Evolutionary conservation across 1,139 yeast species (phyloP).

Genomic region (Yamadazyma dushanensis): DNA sequence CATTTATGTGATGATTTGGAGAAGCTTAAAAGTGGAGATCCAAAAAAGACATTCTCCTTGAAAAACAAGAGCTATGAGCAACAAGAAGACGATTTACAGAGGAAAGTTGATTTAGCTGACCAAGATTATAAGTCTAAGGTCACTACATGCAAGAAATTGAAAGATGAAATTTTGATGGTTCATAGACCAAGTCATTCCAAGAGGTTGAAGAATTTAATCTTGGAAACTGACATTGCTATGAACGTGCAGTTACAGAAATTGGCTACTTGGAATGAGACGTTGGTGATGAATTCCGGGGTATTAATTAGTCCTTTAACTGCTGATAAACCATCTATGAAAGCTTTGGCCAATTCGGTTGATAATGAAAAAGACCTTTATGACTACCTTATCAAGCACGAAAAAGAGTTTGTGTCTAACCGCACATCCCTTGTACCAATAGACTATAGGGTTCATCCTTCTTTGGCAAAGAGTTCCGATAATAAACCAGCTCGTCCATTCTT

Average conservation of each 20-base stretch:
- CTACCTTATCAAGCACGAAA: conserved; percentile 55
- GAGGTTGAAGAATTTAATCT: conserved; percentile 71
- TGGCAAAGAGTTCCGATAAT: conserved; percentile 43
- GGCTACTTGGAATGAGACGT: conserved; percentile 82
- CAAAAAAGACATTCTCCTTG: conserved; percentile 77
- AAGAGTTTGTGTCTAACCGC: conserved; percentile 24
- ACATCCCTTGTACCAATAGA: conserved; percentile 63
- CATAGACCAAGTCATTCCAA: conserved; percentile 79
- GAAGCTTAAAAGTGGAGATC: conserved; percentile 76
- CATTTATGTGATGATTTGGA: conserved; percentile 86
- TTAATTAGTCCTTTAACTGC: conserved; percentile 70
- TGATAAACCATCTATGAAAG: conserved; percentile 65
- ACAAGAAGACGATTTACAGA: conserved; percentile 85
- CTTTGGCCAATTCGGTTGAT: conserved; percentile 73
- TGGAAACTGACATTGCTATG: conserved; percentile 87
- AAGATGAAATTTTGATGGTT: conserved; percentile 68
- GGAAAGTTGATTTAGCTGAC: conserved; percentile 83
- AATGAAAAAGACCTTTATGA: conserved; percentile 80
- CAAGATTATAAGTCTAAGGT: conserved; percentile 81
- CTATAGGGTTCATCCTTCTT: conserved; percentile 75
- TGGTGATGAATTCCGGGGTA: conserved; percentile 82
- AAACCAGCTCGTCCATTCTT: conserved; percentile 41
- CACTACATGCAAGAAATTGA: conserved; percentile 65
- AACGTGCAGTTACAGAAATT: conserved; percentile 85
- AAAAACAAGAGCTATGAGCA: conserved; percentile 80